A percentile compares a stretch with the other conserved stretches of the same genome.
These are phyloP conservation scores for Pythium plurisporium DNA, from an alignment of 352 stramenopile species.

Conservation along the genomic window DNA sequence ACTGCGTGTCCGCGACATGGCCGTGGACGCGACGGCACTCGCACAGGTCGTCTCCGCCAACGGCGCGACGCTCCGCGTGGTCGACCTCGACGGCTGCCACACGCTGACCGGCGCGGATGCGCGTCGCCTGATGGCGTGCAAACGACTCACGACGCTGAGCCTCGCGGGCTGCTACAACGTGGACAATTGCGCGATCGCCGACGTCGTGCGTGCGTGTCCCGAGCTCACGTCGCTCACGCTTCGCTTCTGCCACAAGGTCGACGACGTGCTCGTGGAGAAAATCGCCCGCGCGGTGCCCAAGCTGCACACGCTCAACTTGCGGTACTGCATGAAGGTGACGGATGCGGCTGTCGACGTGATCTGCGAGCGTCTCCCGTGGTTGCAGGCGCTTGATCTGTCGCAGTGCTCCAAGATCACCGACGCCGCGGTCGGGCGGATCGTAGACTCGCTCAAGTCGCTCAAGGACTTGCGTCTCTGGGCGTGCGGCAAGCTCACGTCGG, in stretches of 20 bases:
- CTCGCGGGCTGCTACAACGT: constrained; percentile 79
- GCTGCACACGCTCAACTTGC: constrained; percentile 70
- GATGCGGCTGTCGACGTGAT: constrained; percentile 55
- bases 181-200: constrained; percentile 58
- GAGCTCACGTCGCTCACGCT: constrained; percentile 59
- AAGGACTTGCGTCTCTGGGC: constrained; percentile 79
- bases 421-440: constrained; percentile 54
- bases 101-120: constrained; percentile 55
- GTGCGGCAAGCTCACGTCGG: constrained; percentile 77
- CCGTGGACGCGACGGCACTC: constrained; percentile 49
- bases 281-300: constrained; percentile 41
- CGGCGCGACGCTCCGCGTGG: constrained; percentile 38
- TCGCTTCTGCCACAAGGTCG: constrained; percentile 81
- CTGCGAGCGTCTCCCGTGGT: constrained; percentile 36
- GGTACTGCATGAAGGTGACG: constrained; percentile 86
- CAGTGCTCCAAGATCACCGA: constrained; percentile 81
- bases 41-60: constrained; percentile 46
- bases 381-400: constrained; percentile 75
- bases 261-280: constrained; percentile 62
- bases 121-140: constrained; percentile 35
- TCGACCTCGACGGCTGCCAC: constrained; percentile 78
- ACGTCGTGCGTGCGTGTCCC: constrained; percentile 43
- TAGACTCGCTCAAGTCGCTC: constrained; percentile 43
- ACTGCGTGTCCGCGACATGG: constrained; percentile 69
- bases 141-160: constrained; percentile 50